A percentile compares a stretch with the other conserved stretches of the same genome.
These are phyloP conservation scores for Pseudogymnoascus sp. DNA, from an alignment of 2,329 filamentous ascomycete species.

Conservation along the genomic window DNA sequence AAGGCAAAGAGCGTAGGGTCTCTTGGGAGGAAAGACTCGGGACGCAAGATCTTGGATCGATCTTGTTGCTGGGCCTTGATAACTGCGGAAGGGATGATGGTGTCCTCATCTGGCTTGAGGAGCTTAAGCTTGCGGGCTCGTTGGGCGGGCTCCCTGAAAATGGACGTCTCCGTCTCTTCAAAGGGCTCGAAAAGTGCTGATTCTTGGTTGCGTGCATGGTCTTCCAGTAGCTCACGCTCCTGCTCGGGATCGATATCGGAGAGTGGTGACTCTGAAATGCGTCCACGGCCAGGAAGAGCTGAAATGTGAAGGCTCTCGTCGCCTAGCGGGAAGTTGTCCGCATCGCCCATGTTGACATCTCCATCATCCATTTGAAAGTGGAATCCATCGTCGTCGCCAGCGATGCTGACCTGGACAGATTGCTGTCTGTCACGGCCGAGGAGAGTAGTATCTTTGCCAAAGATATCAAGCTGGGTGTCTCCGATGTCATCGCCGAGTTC, in stretches of 20 bases:
- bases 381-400: constrained; percentile 42
- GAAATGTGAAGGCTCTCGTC: constrained; percentile 52
- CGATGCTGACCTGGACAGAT: constrained; percentile 47
- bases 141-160: constrained; percentile 62
- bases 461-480: constrained; percentile 48
- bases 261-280: constrained; percentile 63
- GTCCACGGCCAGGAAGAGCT: constrained; percentile 41
- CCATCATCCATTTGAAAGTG: constrained; percentile 56
- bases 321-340: constrained; percentile 46
- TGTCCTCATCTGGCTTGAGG: constrained; percentile 73
- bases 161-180: constrained; percentile 46
- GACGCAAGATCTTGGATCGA: constrained; percentile 77
- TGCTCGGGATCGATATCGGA: constrained; percentile 62
- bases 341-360: constrained; percentile 57
- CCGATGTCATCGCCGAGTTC: constrained; percentile 64
- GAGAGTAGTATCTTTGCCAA: constrained; percentile 42
- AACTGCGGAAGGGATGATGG: constrained; percentile 65
- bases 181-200: constrained; percentile 51
- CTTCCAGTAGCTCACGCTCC: constrained; percentile 51
- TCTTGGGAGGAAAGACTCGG: constrained; percentile 73
- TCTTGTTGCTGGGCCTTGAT: constrained; percentile 84
- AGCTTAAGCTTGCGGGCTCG: constrained; percentile 74
- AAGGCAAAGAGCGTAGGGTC: constrained; percentile 82
- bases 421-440: constrained; percentile 44
- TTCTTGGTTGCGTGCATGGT: constrained; percentile 42